A percentile compares a stretch with the other conserved stretches of the same genome.
Evolutionary conservation across 306 rosid species (phyloP).

Genomic region (Senna tora): DNA sequence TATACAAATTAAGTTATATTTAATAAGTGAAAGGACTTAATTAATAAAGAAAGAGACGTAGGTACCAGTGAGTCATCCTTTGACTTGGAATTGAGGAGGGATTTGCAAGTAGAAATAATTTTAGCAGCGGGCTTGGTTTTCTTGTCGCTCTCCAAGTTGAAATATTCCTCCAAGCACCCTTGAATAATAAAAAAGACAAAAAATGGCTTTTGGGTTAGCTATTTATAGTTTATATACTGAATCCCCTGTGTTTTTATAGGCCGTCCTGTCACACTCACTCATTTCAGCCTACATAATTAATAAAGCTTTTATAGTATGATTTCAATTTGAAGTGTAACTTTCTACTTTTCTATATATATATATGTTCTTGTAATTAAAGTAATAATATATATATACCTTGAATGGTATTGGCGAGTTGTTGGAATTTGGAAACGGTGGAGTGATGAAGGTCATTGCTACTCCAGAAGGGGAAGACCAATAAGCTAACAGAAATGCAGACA

Average conservation of each 20-base stretch:
- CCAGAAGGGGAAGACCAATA: conserved; percentile 77
- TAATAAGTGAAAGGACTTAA: too few species aligned
- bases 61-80: conserved; percentile 75
- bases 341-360: not conserved
- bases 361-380: not conserved
- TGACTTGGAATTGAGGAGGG: conserved; percentile 68
- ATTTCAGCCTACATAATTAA: not conserved
- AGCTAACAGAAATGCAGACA: conserved; percentile 61
- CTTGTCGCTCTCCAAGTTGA: conserved; percentile 41
- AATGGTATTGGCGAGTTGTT: conserved; percentile 58
- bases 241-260: conserved; percentile 10
- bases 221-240: not conserved
- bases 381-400: conserved; percentile 49
- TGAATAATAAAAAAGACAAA: conserved; percentile 9
- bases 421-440: conserved; percentile 58
- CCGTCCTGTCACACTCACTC: not conserved
- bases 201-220: not conserved
- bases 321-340: too few species aligned
- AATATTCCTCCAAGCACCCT: conserved; percentile 70
- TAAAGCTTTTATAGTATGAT: too few species aligned
- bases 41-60: too few species aligned
- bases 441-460: conserved; percentile 87
- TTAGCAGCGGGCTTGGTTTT: conserved; percentile 38
- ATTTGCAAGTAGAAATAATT: conserved; percentile 54
- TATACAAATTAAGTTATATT: too few species aligned